These are phyloP conservation scores for Vigna trinervia DNA, from an alignment of 306 rosid genomes.

Conservation along the genomic window DNA sequence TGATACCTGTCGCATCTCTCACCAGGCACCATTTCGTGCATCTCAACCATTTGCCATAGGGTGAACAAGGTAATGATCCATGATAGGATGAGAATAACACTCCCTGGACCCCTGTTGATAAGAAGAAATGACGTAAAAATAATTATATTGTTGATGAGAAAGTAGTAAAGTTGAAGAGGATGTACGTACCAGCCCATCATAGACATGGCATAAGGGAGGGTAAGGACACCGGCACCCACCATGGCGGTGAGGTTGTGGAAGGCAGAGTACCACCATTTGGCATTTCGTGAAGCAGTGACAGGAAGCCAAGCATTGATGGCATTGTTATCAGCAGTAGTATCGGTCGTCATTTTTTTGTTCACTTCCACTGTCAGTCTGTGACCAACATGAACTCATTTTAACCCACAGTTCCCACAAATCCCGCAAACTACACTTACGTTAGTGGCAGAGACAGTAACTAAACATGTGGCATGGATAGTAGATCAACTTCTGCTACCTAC, in stretches of 20 bases:
- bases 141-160: too few relatives aligned
- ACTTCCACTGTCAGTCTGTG: too few relatives aligned
- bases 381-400: not conserved
- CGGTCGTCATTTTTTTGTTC: constrained; percentile 1
- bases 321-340: not conserved
- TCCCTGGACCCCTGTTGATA: constrained; percentile 75
- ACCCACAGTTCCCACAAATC: not conserved
- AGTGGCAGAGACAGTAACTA: not conserved
- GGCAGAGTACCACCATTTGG: constrained; percentile 95
- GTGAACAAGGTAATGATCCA: too few relatives aligned
- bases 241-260: constrained; percentile 94
- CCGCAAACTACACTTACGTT: not conserved
- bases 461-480: not conserved
- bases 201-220: constrained; percentile 86
- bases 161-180: not conserved
- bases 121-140: too few relatives aligned
- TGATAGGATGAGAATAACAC: not conserved
- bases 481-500: not conserved
- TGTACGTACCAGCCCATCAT: constrained; percentile 75
- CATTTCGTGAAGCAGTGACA: constrained; percentile 73
- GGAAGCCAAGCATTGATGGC: constrained; percentile 47
- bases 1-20: too few relatives aligned
- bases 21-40: too few relatives aligned
- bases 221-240: constrained; percentile 97
- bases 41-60: too few relatives aligned